These are phyloP conservation scores for Termitomyces sp. DNA, from an alignment of 1,284 basidiomycete genomes.

Conservation along the genomic window DNA sequence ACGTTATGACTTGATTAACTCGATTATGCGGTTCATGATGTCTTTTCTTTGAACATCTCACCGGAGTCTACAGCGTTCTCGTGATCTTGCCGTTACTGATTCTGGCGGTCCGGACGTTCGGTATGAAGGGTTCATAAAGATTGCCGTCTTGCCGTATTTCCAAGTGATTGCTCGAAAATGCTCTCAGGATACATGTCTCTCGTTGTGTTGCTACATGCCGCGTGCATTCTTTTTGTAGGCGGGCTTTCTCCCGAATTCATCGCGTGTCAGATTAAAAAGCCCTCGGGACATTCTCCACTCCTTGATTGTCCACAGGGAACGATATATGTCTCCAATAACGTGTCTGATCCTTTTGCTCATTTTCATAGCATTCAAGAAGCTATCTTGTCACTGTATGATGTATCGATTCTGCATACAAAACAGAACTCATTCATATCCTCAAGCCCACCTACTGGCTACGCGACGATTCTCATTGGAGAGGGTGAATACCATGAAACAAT, in stretches of 20 bases:
- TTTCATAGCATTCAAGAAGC: constrained; percentile 51
- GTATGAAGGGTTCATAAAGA: neutral
- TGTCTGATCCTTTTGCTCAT: constrained; percentile 34
- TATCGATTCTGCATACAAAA: neutral
- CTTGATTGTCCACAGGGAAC: constrained; percentile 52
- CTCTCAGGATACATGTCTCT: neutral
- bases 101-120: constrained; percentile 1
- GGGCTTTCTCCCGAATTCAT: constrained; percentile 43
- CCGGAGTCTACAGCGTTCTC: neutral
- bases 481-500: constrained; percentile 62
- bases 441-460: constrained; percentile 35
- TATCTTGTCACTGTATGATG: constrained; percentile 43
- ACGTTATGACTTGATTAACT: no score
- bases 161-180: neutral
- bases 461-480: constrained; percentile 51
- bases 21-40: neutral
- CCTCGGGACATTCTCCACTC: constrained; percentile 34
- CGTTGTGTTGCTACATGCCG: neutral
- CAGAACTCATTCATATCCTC: neutral
- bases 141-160: neutral
- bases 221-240: neutral
- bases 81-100: neutral
- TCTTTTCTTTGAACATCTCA: neutral
- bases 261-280: constrained; percentile 48
- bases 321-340: constrained; percentile 48